Evolutionary conservation across 2,329 filamentous ascomycete species (phyloP), one percentile per base, ranked within the genome.

Genomic region (Calonectria pteridis): DNA sequence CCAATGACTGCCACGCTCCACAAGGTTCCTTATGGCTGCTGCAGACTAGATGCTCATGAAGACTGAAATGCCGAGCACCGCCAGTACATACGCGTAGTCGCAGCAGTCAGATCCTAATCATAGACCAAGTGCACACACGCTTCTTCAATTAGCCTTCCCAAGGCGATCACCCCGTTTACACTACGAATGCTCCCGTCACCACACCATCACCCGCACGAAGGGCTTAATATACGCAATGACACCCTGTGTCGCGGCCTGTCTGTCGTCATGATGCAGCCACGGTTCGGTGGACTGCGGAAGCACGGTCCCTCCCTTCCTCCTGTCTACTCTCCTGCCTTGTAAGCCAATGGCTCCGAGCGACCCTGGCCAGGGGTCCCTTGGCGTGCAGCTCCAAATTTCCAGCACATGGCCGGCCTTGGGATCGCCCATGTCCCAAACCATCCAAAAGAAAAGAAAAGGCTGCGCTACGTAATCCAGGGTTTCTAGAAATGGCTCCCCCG

Each of bases 321-420:
- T 58, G 72, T 72, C 69, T 69, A 68, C 71, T 79, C 72, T 71
- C 73, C 63, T 78, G 72, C 77, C 77, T 78, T 76, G 73, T 70
- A 68, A 66, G 68, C 69, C 67, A 67, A 67, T 33, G 73, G 43
- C 65, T 75, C 71, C 69, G 43, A 51, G 71, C 55, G 63, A 80
- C 76, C 79, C 79, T 77, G 72, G 78, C 71, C 72, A 81, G 78
- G 78, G 78, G 78, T 72, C 76, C 69, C 75, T 78, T 77, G 72
- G 77, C 77, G 50, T 77, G 79, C 78, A 77, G 74, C 71, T 81
- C 76, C 79, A 81, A 81, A 81, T 81, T 81, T 81, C 79, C 76
- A 80, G 65, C 62, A 75, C 73, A 63, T 75, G 76, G 75, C 73
- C 28, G 37, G 67, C 66, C 62, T 53, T 50, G 67, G 67, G 72